A percentile compares a stretch with the other conserved stretches of the same genome.
Evolutionary conservation across 768 basidiomycete species (phyloP).

Genomic region (Ramaria sp.): DNA sequence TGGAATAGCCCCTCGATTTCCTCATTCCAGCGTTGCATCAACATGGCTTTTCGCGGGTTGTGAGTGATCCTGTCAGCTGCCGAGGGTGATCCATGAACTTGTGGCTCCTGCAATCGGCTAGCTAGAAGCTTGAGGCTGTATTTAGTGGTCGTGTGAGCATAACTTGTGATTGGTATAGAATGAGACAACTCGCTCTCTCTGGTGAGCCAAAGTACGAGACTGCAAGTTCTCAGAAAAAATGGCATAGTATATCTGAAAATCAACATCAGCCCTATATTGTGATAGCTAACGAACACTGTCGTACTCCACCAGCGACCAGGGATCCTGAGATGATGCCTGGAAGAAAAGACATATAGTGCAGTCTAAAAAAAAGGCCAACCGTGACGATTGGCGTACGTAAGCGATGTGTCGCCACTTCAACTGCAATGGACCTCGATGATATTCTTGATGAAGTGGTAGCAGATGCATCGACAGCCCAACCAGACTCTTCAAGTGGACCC

Average conservation of each 20-base stretch:
- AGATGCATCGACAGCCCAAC: not conserved
- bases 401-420: not conserved
- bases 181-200: constrained; percentile 35
- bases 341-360: constrained; percentile 42
- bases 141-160: not conserved
- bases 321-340: constrained; percentile 62
- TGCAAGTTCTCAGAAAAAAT: constrained; percentile 34
- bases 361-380: not conserved
- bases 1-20: constrained; percentile 38
- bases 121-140: constrained; percentile 41
- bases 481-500: not conserved
- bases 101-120: constrained; percentile 38
- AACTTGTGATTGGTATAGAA: not conserved
- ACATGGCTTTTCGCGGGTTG: constrained; percentile 33
- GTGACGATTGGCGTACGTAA: not conserved
- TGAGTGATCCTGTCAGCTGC: constrained; percentile 44
- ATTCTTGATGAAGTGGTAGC: not conserved
- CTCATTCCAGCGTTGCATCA: constrained; percentile 51
- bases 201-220: constrained; percentile 41
- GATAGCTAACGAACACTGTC: constrained; percentile 13
- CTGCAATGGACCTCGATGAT: constrained; percentile 5
- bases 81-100: constrained; percentile 38
- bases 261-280: not conserved
- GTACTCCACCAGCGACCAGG: constrained; percentile 55
- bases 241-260: constrained; percentile 52